Evolutionary conservation across 192 early-diverging fungal genomes (phyloP), one percentile per base, ranked within the genome.

Genomic region (Haplosporangium gracile): DNA sequence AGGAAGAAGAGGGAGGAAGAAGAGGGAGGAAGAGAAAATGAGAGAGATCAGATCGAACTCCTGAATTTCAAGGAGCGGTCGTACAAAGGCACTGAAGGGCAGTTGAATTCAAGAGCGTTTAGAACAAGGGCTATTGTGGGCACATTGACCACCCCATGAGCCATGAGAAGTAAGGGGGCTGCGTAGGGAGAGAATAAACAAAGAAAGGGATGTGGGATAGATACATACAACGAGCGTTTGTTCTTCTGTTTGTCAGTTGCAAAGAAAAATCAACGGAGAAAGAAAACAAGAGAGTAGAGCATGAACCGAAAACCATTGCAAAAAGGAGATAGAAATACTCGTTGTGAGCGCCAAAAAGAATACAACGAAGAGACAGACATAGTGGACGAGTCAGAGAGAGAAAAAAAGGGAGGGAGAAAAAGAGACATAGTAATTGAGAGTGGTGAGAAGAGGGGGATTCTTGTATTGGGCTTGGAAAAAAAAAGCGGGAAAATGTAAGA

Each of bases 1-100:
- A 24, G 24, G 8, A n/a, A n/a, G 6, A 57, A 29, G 29, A 13
- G 29, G 26, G 11, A 32, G 9, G 32, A 29, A 63, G 60, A 32
- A 63, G 11, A 63, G 1, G 22, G 55, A n/a, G n/a, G 4, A 26
- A 63, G 9, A 53, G 55, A n/a, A 60, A 5, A 26, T 4, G 16
- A 53, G 51, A 51, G n/a, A 57, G 60, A 63, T 63, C 60, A 63
- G 26, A 63, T 63, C 60, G 26, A 49, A 63, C 60, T 63, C 60
- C 60, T 63, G 60, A 29, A 63, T 63, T 63, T 32, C 60, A 10
- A 63, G 60, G 60, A 32, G 60, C 60, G 60, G 60, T 63, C n/a
- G 60, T 63, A 63, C 60, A 63, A 63, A 63, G 55, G 55, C 26
- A 7, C 26, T 63, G 60, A 63, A 63, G 26, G 60, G 9, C 57